A percentile compares a stretch with the other conserved stretches of the same genome.
Conservation (phyloP, 129 eudicot genomes). For the Pittosporum tobira region DNA sequence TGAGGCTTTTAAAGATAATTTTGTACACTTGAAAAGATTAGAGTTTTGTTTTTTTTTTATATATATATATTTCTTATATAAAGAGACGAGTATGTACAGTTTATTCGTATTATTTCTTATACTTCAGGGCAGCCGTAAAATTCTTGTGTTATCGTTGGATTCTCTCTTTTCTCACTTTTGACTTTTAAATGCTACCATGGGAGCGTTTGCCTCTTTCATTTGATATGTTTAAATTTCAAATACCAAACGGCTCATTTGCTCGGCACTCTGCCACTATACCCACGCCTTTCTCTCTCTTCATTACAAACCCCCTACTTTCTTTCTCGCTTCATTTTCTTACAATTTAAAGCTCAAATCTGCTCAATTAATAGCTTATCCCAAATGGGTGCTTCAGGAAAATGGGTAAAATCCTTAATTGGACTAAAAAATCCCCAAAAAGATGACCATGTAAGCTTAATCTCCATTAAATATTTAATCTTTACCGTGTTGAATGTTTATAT, state of each 20-base stretch:
- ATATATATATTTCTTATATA: no score
- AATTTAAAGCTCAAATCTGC: constrained; percentile 1
- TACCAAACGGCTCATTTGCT: constrained; percentile 16
- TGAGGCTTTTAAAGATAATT: no score
- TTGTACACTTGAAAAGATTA: no score
- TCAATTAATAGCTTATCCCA: constrained; percentile 12
- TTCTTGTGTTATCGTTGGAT: no score
- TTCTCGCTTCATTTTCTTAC: not conserved
- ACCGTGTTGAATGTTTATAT: not conserved
- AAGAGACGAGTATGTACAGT: no score
- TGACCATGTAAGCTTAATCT: constrained; percentile 42
- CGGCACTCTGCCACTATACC: constrained; percentile 16
- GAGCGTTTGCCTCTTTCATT: not conserved
- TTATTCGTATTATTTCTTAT: no score
- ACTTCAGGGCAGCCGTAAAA: no score
- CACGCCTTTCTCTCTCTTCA: constrained; percentile 12
- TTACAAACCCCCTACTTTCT: not conserved
- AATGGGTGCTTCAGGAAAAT: constrained; percentile 97
- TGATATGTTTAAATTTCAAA: constrained; percentile 30
- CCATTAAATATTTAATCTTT: constrained; percentile 13
- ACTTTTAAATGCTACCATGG: not conserved
- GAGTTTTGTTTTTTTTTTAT: no score
- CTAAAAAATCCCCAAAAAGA: constrained; percentile 62
- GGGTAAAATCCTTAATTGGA: constrained; percentile 78
- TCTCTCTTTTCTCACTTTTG: no score